phyloP scores from a whole-genome alignment of 2,329 filamentous ascomycete genomes.

The Aquanectria penicillioides region DNA sequence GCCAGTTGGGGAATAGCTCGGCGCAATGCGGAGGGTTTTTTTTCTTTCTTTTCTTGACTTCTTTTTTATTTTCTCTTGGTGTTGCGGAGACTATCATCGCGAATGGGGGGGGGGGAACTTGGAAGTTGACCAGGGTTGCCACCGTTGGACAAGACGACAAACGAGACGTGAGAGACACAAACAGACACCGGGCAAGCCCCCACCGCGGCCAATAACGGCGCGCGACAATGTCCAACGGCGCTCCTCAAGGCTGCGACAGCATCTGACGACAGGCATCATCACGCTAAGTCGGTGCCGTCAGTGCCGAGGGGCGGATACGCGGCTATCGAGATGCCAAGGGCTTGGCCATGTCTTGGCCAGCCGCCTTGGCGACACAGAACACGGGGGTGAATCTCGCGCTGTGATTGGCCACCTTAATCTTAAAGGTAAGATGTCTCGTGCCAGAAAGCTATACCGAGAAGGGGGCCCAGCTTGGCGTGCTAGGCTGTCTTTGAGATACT shows the following conservation, averaged over 20 bases:
- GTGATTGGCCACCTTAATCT: conserved; percentile 29
- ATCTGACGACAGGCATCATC: neutral
- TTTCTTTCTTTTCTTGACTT: no score
- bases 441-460: conserved; percentile 31
- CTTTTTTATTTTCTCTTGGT: no score
- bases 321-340: conserved; percentile 25
- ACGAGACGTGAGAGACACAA: no score
- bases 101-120: no score
- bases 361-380: conserved; percentile 29
- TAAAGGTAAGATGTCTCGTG: conserved; percentile 26
- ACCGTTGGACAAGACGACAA: no score
- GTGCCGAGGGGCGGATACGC: conserved; percentile 15
- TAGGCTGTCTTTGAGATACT: neutral
- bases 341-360: conserved; percentile 37
- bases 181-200: no score
- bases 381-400: conserved; percentile 30
- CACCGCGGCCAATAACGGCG: neutral
- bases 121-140: no score
- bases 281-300: conserved; percentile 16
- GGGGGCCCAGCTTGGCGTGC: neutral
- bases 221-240: neutral
- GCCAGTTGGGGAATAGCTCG: neutral
- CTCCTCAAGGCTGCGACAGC: neutral
- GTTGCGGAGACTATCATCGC: no score
- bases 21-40: neutral